Percentiles rank a stretch among this genome's conserved stretches.
These are phyloP conservation scores for Syzygium malaccense DNA, from an alignment of 441 rosid species.

Conservation along the genomic window DNA sequence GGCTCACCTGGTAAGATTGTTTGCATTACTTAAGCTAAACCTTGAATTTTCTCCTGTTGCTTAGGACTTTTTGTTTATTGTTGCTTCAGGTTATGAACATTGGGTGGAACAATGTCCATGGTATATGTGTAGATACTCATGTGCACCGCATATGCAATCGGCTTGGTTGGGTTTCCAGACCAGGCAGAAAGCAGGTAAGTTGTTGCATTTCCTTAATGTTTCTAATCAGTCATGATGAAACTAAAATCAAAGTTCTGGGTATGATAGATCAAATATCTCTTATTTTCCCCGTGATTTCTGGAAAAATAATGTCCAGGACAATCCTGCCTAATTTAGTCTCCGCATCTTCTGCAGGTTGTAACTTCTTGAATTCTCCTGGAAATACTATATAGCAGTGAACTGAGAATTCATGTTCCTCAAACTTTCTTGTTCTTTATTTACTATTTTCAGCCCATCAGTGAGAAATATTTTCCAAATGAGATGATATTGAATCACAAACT, in stretches of 20 bases:
- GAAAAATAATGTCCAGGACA: neutral
- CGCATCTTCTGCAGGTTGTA: neutral
- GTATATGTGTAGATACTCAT: conserved; percentile 94
- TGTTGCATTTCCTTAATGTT: neutral
- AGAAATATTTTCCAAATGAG: neutral
- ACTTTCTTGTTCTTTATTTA: neutral
- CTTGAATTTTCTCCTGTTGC: neutral
- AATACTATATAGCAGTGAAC: neutral
- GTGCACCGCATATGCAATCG: conserved; percentile 93
- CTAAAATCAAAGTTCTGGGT: neutral
- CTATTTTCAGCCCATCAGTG: neutral
- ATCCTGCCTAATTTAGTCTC: neutral
- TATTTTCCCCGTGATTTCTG: neutral
- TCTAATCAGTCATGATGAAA: neutral
- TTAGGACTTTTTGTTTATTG: neutral
- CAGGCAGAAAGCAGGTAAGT: conserved; percentile 59
- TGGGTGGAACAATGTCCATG: conserved; percentile 88
- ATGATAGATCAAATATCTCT: neutral
- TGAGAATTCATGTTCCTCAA: neutral
- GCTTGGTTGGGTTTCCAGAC: conserved; percentile 87
- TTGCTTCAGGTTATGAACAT: conserved; percentile 72
- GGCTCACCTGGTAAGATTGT: conserved; percentile 83
- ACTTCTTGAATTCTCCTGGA: neutral
- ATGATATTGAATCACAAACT: neutral
- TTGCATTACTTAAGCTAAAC: neutral